Conservation (phyloP, 2,329 filamentous ascomycete genomes). For the Colletotrichum euphorbiae region DNA sequence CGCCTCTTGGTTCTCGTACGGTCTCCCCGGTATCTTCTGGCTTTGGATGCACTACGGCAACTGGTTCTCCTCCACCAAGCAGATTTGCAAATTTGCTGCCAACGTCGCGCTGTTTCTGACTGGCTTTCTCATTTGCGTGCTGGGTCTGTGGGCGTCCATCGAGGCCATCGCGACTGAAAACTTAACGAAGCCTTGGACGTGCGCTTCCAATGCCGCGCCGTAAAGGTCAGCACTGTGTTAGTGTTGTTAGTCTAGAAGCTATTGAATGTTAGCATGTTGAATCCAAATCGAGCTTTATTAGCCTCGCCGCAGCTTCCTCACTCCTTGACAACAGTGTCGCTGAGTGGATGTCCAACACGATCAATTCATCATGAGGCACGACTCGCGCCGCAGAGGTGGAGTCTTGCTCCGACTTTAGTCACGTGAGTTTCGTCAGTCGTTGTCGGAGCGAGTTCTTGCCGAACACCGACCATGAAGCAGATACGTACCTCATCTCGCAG, state of each 20-base stretch:
- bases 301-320: too few relatives aligned
- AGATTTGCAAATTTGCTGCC: slow-evolving; percentile 47
- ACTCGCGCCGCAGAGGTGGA: not conserved
- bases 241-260: slow-evolving; percentile 13
- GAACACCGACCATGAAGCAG: not conserved
- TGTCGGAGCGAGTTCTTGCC: not conserved
- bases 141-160: slow-evolving; percentile 55
- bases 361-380: too few relatives aligned
- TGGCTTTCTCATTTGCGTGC: slow-evolving; percentile 51
- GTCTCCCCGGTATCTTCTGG: slow-evolving; percentile 61
- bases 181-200: slow-evolving; percentile 51
- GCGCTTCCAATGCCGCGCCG: slow-evolving; percentile 45
- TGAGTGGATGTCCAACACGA: too few relatives aligned
- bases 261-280: not conserved
- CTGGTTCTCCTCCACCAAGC: slow-evolving; percentile 50
- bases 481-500: slow-evolving; percentile 1
- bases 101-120: slow-evolving; percentile 50
- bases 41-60: slow-evolving; percentile 59
- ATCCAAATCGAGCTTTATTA: not conserved
- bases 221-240: not conserved
- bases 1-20: slow-evolving; percentile 74
- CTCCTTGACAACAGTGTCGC: too few relatives aligned
- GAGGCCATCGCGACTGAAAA: slow-evolving; percentile 49
- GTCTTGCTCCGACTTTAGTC: not conserved
- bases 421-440: not conserved